Base-by-base conservation (phyloP, 2,329 filamentous ascomycete genomes). In the Paraphoma chrysanthemicola region DNA sequence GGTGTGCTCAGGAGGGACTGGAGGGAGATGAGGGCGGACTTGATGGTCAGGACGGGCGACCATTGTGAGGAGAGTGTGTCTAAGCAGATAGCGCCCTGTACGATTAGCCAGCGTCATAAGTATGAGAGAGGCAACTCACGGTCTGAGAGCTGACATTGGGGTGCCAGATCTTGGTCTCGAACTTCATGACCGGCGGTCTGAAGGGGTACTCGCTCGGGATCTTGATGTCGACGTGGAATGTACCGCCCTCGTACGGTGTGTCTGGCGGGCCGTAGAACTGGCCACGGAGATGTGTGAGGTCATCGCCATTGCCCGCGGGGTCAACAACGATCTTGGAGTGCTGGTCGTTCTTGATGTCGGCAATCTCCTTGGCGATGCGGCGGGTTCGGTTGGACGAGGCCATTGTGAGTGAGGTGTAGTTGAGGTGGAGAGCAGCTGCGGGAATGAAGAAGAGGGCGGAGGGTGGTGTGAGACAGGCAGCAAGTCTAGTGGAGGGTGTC, bases 41-140 rank as follows among this genome's bases (percentile, higher is more conserved):
- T 98, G 77, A 99, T 94, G 12, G 94, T 99, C 59, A 97, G 86
- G 23, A 99, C 93, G 0, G 95, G 95, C 6, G 94, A 97, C 95
- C 95, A 99, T 67, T 91, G 92, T 11, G 86, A 86, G 9, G 90
- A 89, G 14, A 99, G 85, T 0, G 93, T 98, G 74, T 99, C 95
- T 52, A 99, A 88, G 73, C 95, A 99, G 75, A 99, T 99, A 28
- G 93, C 94, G 53, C 95, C 95, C 92, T 98, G 60, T 10, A 49
- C n/a, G 44, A 43, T 77, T 58, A 80, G 70, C 31, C 43, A 18
- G 16, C 7, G 28, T 1, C 14, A 6, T n/a, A 3, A 10, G 2
- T 3, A 10, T 8, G 7, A 29, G 36, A n/a, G 14, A 16, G 2
- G n/a, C n/a, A 17, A 82, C 88, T 72, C 80, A 96, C 93, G 41